phyloP scores from a whole-genome alignment of 176 grass and related monocot genomes.

The Otatea glauca region DNA sequence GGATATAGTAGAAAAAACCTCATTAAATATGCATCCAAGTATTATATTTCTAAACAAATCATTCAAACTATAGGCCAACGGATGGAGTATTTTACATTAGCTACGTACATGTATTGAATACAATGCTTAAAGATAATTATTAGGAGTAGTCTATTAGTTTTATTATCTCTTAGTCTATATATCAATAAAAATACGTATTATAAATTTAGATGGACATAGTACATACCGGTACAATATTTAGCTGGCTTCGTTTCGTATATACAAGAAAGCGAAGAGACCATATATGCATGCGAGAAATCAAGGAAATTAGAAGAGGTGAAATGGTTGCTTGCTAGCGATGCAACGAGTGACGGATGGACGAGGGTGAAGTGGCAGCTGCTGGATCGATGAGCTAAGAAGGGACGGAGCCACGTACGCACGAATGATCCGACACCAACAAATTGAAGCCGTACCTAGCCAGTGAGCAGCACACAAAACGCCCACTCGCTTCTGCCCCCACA shows the following conservation, averaged over 20 bases:
- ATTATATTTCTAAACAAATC: no score
- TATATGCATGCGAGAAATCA: no score
- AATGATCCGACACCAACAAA: slow-evolving; percentile 51
- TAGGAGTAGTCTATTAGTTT: no score
- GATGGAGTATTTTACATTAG: no score
- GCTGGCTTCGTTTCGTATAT: background rate
- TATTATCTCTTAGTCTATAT: no score
- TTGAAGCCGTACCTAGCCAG: slow-evolving; percentile 46
- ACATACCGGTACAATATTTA: background rate
- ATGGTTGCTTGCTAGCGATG: slow-evolving; percentile 15
- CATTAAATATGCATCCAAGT: no score
- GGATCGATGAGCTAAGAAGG: background rate
- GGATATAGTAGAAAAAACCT: no score
- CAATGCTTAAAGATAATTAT: no score
- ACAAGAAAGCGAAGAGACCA: background rate
- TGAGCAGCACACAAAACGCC: background rate
- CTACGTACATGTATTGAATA: no score
- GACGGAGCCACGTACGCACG: background rate
- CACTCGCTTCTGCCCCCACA: background rate
- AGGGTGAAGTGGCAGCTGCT: slow-evolving; percentile 18
- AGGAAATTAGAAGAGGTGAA: background rate
- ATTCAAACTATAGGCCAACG: no score
- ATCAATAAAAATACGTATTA: no score
- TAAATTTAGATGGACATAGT: no score
- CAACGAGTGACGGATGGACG: background rate